A percentile compares a stretch with the other conserved stretches of the same genome.
Evolutionary conservation across 169 alveolate species (phyloP).

Genomic region (Prorocentrum cordatum): DNA sequence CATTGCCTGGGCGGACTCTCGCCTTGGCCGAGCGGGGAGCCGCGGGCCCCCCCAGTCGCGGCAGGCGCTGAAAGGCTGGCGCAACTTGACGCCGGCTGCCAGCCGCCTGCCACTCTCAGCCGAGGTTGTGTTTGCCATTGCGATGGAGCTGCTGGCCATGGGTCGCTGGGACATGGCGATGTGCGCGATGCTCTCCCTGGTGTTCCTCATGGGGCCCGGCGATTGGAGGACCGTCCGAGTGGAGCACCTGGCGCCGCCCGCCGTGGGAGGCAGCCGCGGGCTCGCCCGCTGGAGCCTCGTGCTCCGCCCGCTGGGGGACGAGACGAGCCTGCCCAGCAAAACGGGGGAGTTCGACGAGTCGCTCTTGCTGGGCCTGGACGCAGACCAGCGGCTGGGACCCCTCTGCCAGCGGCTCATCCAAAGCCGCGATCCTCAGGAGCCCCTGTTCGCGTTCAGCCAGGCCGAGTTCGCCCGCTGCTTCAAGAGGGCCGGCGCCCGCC

Average conservation of each 20-base stretch:
- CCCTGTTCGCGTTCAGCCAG: not conserved
- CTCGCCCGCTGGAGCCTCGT: not conserved
- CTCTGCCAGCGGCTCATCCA: not conserved
- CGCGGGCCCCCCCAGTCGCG: too few relatives aligned
- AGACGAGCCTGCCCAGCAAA: not conserved
- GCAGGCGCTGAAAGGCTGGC: conserved; percentile 3
- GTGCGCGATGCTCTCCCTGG: not conserved
- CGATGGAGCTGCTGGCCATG: not conserved
- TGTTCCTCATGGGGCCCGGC: not conserved
- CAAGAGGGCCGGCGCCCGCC: not conserved
- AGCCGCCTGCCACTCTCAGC: not conserved
- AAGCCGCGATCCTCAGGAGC: not conserved
- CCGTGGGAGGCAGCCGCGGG: too few relatives aligned
- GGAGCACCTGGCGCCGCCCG: not conserved
- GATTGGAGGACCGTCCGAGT: not conserved
- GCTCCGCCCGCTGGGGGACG: conserved; percentile 3
- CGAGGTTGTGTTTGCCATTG: not conserved
- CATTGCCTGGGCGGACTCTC: too few relatives aligned
- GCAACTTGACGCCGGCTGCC: not conserved
- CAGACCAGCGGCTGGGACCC: not conserved
- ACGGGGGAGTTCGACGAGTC: conserved; percentile 2
- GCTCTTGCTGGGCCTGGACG: not conserved
- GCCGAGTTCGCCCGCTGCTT: not conserved
- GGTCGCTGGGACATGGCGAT: not conserved
- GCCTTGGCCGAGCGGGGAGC: too few relatives aligned